phyloP scores from a whole-genome alignment of 129 eudicot species.

The Lactuca sativa region DNA sequence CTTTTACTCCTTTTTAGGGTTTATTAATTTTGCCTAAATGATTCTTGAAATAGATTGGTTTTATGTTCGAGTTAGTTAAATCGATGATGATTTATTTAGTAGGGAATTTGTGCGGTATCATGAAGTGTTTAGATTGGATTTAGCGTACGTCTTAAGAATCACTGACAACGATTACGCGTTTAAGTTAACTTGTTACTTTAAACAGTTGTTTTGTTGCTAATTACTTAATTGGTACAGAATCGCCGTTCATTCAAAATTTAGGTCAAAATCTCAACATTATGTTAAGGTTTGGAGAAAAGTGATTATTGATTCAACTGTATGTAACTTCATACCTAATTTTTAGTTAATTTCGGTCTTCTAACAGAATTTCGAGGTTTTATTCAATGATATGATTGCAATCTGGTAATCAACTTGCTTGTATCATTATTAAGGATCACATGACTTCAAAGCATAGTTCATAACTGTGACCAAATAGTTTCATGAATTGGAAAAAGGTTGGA shows the following conservation, averaged over 20 bases:
- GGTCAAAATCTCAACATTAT: not conserved
- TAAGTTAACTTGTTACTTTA: not conserved
- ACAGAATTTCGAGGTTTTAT: slow-evolving; percentile 2
- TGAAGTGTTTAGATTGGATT: slow-evolving; percentile 15
- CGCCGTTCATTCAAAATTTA: not conserved
- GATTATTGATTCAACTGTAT: slow-evolving; percentile 1
- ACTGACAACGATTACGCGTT: slow-evolving; percentile 5
- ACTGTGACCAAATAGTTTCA: slow-evolving; percentile 3
- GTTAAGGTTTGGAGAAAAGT: slow-evolving; percentile 2
- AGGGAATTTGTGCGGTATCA: not conserved
- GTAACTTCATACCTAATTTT: not conserved
- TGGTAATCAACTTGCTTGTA: slow-evolving; percentile 13
- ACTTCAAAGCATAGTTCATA: slow-evolving; percentile 1
- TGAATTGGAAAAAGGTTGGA: slow-evolving; percentile 1
- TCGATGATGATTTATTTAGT: slow-evolving; percentile 10
- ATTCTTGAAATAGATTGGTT: not conserved
- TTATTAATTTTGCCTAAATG: slow-evolving; percentile 13
- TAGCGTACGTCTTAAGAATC: not conserved
- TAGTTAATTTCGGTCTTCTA: not conserved
- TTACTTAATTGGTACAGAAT: slow-evolving; percentile 20
- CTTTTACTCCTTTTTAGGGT: slow-evolving; percentile 36
- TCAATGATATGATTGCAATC: slow-evolving; percentile 7
- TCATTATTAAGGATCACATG: slow-evolving; percentile 19
- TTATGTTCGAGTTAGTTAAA: slow-evolving; percentile 10
- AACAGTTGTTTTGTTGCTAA: slow-evolving; percentile 8